Conservation (phyloP, 305 asterid species). For the Nicotiana rustica region DNA sequence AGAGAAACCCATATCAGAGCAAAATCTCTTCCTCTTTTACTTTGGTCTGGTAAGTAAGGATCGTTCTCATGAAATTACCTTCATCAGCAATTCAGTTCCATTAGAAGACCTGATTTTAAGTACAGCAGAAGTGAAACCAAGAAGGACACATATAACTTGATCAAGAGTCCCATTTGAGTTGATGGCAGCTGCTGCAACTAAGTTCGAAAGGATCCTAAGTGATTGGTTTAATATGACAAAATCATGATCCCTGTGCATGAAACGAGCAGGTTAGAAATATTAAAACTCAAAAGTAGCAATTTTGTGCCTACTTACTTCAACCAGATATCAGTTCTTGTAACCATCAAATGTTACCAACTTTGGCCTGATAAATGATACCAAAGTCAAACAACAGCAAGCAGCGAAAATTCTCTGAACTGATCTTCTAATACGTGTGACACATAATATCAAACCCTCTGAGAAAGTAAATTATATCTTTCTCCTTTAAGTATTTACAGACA, state of each 20-base stretch:
- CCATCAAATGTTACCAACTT: constrained; percentile 9
- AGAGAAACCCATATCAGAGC: constrained; percentile 26
- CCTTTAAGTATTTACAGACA: neutral
- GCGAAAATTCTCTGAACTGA: neutral
- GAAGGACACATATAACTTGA: constrained; percentile 72
- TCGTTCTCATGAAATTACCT: constrained; percentile 60
- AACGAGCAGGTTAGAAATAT: constrained; percentile 26
- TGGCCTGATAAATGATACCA: constrained; percentile 28
- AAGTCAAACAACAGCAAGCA: neutral
- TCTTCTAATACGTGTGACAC: constrained; percentile 16
- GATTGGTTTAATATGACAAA: constrained; percentile 73
- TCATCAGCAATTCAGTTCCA: constrained; percentile 80
- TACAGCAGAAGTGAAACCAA: constrained; percentile 66
- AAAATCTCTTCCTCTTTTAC: constrained; percentile 1
- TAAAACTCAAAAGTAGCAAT: neutral
- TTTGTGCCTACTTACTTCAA: constrained; percentile 3
- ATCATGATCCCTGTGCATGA: constrained; percentile 73
- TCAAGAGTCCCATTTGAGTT: constrained; percentile 74
- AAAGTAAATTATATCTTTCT: neutral
- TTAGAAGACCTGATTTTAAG: constrained; percentile 57
- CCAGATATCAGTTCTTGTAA: constrained; percentile 17
- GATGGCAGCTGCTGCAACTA: constrained; percentile 83
- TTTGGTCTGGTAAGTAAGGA: constrained; percentile 1
- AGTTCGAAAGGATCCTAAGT: constrained; percentile 83
- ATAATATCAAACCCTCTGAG: neutral